Percentiles rank a stretch among this genome's conserved stretches.
Conservation (phyloP, 306 rosid genomes). For the Ammopiptanthus mongolicus region DNA sequence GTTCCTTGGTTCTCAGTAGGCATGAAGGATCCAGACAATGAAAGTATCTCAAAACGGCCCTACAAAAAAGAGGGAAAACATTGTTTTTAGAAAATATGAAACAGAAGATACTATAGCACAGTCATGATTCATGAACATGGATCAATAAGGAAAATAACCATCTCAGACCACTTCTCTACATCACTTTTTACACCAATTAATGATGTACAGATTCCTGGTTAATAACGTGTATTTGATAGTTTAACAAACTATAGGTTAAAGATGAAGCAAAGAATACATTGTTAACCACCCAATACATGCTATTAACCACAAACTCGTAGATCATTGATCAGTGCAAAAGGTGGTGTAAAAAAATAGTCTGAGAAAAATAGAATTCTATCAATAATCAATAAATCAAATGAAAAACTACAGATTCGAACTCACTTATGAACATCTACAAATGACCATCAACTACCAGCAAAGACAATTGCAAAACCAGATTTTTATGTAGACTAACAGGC, state of each 20-base stretch:
- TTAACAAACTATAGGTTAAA: no score
- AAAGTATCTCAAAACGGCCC: slow-evolving; percentile 85
- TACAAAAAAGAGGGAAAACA: slow-evolving; percentile 14
- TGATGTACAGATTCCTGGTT: no score
- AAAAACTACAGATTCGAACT: neutral
- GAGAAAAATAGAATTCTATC: no score
- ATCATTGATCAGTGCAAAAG: no score
- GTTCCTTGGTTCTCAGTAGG: slow-evolving; percentile 73
- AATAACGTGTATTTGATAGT: no score
- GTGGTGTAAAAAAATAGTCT: no score
- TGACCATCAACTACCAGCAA: neutral
- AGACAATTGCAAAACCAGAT: neutral
- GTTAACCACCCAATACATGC: no score
- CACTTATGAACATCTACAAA: neutral
- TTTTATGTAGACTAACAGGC: neutral
- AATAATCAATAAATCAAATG: neutral
- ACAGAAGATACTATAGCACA: neutral
- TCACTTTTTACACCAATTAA: no score
- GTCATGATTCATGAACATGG: neutral
- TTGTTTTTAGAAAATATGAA: neutral
- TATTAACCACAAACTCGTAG: no score
- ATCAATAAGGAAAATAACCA: neutral
- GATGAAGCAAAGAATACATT: no score
- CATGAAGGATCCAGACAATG: slow-evolving; percentile 73
- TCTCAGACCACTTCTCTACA: no score